These are phyloP conservation scores for Protomyces gravidus DNA, from an alignment of 1,139 yeast genomes.

Conservation along the genomic window DNA sequence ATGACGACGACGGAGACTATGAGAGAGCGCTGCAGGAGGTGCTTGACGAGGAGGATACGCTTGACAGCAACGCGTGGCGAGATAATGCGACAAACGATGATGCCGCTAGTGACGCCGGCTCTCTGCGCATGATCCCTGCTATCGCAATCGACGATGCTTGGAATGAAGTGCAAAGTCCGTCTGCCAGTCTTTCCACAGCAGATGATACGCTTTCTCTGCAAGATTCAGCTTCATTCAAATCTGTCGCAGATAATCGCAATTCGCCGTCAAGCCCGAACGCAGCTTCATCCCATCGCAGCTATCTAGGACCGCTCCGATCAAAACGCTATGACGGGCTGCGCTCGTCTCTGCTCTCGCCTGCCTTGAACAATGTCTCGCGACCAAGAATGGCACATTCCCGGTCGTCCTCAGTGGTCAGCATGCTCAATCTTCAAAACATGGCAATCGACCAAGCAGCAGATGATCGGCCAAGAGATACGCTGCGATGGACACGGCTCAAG, in stretches of 20 bases:
- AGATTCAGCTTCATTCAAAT: conserved; percentile 1
- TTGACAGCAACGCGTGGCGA: neutral
- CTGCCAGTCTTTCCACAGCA: conserved; percentile 1
- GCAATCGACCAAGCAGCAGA: conserved; percentile 25
- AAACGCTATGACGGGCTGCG: conserved; percentile 31
- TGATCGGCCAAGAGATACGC: conserved; percentile 38
- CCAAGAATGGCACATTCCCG: conserved; percentile 29
- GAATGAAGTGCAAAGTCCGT: conserved; percentile 31
- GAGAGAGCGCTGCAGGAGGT: neutral
- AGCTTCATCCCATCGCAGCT: conserved; percentile 8
- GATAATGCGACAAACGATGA: neutral
- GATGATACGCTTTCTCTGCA: conserved; percentile 11
- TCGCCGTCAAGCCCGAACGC: neutral
- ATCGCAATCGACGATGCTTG: neutral
- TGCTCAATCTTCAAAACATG: conserved; percentile 27
- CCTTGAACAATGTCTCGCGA: conserved; percentile 29
- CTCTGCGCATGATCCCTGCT: neutral
- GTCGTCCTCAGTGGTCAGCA: conserved; percentile 27
- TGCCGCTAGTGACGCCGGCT: neutral
- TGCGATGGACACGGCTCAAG: conserved; percentile 48
- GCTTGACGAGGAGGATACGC: neutral
- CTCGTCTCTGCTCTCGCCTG: conserved; percentile 33
- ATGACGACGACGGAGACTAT: neutral
- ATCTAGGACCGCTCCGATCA: conserved; percentile 31
- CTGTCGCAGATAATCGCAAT: neutral